phyloP scores from a whole-genome alignment of 805 yeast genomes.

The Ogataea nonfermentans region DNA sequence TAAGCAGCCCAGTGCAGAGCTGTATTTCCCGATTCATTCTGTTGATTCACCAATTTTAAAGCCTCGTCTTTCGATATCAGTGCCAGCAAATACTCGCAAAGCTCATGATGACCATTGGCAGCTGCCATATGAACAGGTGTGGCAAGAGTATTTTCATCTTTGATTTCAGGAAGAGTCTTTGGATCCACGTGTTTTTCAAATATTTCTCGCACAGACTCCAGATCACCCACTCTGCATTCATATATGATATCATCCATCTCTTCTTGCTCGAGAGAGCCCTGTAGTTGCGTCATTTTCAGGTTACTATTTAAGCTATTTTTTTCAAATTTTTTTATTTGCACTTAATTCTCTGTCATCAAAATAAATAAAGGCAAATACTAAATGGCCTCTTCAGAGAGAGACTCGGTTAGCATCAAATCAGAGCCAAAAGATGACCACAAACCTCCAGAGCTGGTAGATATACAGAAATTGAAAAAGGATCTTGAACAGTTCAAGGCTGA shows the following conservation, averaged over 20 bases:
- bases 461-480: slow-evolving; percentile 24
- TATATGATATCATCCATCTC: slow-evolving; percentile 79
- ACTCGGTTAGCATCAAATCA: neutral
- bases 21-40: slow-evolving; percentile 86
- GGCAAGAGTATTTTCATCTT: slow-evolving; percentile 61
- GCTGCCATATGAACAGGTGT: slow-evolving; percentile 94
- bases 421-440: neutral
- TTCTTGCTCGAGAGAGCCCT: slow-evolving; percentile 50
- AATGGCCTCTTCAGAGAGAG: slow-evolving; percentile 1
- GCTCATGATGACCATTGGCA: slow-evolving; percentile 85
- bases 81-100: slow-evolving; percentile 57
- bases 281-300: slow-evolving; percentile 26
- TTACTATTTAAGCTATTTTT: neutral
- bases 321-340: slow-evolving; percentile 9
- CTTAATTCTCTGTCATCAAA: slow-evolving; percentile 2
- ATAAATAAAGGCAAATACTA: slow-evolving; percentile 6
- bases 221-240: slow-evolving; percentile 86
- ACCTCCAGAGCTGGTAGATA: neutral
- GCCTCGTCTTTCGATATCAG: slow-evolving; percentile 46
- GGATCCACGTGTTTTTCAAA: slow-evolving; percentile 57
- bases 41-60: slow-evolving; percentile 43
- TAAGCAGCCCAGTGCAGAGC: slow-evolving; percentile 95
- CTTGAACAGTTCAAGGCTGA: slow-evolving; percentile 25
- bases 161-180: slow-evolving; percentile 40
- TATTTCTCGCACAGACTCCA: slow-evolving; percentile 67